Evolutionary conservation across 2,329 filamentous ascomycete genomes (phyloP).

Genomic region (Colletotrichum tropicale): DNA sequence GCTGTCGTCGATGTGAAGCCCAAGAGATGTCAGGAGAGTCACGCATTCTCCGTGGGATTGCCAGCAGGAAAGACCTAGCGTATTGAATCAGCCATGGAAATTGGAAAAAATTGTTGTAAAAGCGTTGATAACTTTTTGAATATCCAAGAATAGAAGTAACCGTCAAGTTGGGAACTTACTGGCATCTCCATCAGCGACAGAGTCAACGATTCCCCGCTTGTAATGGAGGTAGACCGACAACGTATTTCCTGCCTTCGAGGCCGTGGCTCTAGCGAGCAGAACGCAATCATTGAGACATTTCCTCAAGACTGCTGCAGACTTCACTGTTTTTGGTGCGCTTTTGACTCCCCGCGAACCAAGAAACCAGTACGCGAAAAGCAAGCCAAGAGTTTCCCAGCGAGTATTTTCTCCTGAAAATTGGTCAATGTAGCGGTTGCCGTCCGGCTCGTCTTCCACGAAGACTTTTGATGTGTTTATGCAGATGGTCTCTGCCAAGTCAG

Average conservation of each 20-base stretch:
- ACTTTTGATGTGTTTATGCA: background rate
- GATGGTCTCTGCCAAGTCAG: background rate
- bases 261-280: background rate
- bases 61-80: background rate
- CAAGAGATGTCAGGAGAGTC: background rate
- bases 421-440: background rate
- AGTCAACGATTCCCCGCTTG: background rate
- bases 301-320: background rate
- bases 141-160: no score
- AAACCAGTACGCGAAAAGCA: background rate
- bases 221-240: background rate
- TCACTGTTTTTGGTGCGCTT: background rate
- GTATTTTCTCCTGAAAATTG: background rate
- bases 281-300: background rate
- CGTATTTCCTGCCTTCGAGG: background rate
- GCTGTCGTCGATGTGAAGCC: background rate
- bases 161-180: no score
- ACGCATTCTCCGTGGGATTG: background rate
- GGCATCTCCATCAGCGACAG: background rate
- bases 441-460: background rate
- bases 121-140: no score
- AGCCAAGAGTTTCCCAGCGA: background rate
- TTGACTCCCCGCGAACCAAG: background rate
- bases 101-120: no score
- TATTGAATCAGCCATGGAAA: no score